Percentiles rank a stretch among this genome's conserved stretches.
These are phyloP conservation scores for Penicillium flavigenum DNA, from an alignment of 495 filamentous ascomycete genomes.

Conservation along the genomic window DNA sequence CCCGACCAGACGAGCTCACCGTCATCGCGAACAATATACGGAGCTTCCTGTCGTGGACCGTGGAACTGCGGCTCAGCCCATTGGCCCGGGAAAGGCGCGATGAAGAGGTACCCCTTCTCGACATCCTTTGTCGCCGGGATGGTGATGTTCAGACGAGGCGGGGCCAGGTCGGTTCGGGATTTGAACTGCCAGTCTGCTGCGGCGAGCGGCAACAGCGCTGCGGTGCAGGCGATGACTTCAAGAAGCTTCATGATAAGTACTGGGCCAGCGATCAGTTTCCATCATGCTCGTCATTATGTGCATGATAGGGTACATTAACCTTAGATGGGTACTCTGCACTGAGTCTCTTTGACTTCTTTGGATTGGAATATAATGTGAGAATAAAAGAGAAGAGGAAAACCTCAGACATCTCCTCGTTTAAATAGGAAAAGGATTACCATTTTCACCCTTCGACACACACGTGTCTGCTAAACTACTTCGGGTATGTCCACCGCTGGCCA, in stretches of 20 bases:
- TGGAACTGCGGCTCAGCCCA: constrained; percentile 35
- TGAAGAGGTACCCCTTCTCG: constrained; percentile 54
- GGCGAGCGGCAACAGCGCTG: constrained; percentile 29
- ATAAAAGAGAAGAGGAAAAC: background rate
- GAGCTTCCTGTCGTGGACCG: constrained; percentile 54
- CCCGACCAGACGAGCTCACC: constrained; percentile 58
- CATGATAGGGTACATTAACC: constrained; percentile 58
- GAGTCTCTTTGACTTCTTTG: constrained; percentile 16
- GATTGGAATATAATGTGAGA: background rate
- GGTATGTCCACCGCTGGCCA: too few relatives aligned
- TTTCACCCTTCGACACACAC: too few relatives aligned
- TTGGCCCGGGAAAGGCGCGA: constrained; percentile 53
- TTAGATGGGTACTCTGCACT: constrained; percentile 47
- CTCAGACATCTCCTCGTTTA: too few relatives aligned
- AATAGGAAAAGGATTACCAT: too few relatives aligned
- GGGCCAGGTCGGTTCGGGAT: constrained; percentile 55
- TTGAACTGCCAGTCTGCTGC: constrained; percentile 56
- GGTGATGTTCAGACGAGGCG: constrained; percentile 56
- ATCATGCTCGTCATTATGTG: constrained; percentile 30
- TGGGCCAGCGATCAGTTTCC: constrained; percentile 42
- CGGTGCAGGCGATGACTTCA: constrained; percentile 21
- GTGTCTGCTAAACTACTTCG: too few relatives aligned
- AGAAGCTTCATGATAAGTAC: constrained; percentile 39
- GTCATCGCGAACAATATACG: constrained; percentile 55
- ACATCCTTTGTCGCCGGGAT: constrained; percentile 49